Evolutionary conservation across 1,139 yeast species (phyloP).

Genomic region (Casaregolazyma lundiana): DNA sequence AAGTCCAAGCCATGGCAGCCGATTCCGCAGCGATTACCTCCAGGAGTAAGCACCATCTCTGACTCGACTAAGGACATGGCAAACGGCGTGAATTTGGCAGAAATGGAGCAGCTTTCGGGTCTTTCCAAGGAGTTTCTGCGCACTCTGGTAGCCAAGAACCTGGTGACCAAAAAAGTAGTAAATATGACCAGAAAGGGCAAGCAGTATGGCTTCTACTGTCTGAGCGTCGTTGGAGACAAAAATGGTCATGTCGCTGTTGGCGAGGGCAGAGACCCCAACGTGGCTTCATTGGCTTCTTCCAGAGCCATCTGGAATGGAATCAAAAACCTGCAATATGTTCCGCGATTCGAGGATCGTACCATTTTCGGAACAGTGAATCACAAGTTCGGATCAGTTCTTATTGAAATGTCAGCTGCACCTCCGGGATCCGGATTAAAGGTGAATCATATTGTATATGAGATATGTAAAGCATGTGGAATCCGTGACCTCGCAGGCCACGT

Average conservation of each 20-base stretch:
- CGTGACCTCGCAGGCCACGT: constrained; percentile 90
- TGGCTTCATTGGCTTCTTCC: constrained; percentile 68
- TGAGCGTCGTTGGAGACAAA: constrained; percentile 89
- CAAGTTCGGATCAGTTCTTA: constrained; percentile 82
- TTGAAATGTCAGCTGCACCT: constrained; percentile 81
- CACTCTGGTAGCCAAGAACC: constrained; percentile 52
- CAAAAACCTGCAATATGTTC: constrained; percentile 74
- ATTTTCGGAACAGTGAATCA: constrained; percentile 78
- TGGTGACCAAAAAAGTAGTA: constrained; percentile 63
- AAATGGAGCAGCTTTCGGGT: constrained; percentile 57
- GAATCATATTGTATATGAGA: constrained; percentile 83
- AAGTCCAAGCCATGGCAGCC: constrained; percentile 42
- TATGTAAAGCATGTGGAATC: constrained; percentile 93
- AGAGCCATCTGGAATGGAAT: constrained; percentile 96
- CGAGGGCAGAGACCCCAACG: constrained; percentile 85
- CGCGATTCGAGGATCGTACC: constrained; percentile 88
- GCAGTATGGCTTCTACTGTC: constrained; percentile 74
- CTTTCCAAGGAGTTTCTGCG: constrained; percentile 62
- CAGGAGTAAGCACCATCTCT: constrained; percentile 35
- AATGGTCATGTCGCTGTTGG: constrained; percentile 95
- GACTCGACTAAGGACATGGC: constrained; percentile 32
- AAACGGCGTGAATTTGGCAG: constrained; percentile 40
- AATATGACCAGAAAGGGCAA: constrained; percentile 95
- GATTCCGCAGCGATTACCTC: constrained; percentile 39
- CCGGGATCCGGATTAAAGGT: constrained; percentile 94